Evolutionary conservation across 306 rosid genomes (phyloP).

Genomic region (Astragalus glycyphyllos): DNA sequence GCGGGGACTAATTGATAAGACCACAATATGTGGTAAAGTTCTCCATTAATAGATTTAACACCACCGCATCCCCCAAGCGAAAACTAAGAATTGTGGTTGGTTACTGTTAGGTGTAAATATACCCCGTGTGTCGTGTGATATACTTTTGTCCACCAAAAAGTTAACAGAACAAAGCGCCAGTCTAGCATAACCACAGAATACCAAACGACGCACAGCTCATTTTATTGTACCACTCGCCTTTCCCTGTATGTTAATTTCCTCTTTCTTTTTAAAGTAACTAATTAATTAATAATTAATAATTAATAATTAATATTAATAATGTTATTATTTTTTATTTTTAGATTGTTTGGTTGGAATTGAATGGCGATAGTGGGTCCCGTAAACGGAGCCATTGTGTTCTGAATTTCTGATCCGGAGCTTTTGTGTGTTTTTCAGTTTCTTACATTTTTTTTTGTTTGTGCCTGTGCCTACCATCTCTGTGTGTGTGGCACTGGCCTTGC

Average conservation of each 20-base stretch:
- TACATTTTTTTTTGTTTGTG: neutral
- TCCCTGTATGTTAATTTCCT: neutral
- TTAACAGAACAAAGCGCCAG: constrained; percentile 32
- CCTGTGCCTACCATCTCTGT: constrained; percentile 12
- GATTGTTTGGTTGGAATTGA: neutral
- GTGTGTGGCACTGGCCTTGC: neutral
- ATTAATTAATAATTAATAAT: neutral
- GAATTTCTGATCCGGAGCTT: neutral
- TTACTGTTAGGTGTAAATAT: no score
- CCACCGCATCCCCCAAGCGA: no score
- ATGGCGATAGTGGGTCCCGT: constrained; percentile 35
- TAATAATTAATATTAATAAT: neutral
- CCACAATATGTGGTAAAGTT: no score
- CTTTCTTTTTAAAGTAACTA: no score
- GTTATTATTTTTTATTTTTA: constrained; percentile 4
- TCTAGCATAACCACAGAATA: constrained; percentile 40
- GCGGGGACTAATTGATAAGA: no score
- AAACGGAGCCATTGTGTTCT: neutral
- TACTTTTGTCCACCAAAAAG: constrained; percentile 1
- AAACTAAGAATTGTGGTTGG: no score
- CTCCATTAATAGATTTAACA: no score
- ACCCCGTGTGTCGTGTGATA: no score
- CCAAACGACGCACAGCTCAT: neutral
- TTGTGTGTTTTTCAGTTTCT: neutral
- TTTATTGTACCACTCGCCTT: neutral